Base-by-base conservation (phyloP, 2,329 filamentous ascomycete species). In the Stagonosporopsis rhizophila region DNA sequence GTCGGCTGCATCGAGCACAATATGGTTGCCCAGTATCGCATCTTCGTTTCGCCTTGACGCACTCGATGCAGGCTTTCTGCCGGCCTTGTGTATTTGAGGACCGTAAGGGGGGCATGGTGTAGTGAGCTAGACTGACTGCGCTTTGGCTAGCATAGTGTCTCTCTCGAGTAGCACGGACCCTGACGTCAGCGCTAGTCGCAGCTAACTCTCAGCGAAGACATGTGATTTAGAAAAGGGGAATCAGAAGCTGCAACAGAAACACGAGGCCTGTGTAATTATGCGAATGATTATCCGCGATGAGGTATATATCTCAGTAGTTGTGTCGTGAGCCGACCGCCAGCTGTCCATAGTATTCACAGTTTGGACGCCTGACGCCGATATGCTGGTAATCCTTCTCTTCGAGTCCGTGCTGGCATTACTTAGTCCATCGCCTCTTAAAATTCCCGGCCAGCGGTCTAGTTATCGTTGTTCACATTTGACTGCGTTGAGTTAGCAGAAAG, bases 51-150 rank as follows among this genome's bases (percentile, higher is more conserved):
- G 84, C 79, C 62, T 79, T 81, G 44, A 80, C 84, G 72, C 85
- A 87, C 23, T 81, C 79, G 3, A 78, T 74, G 64, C 85, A 87
- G 3, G 85, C 83, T 71, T 85, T 87, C 42, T 83, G 81, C 22
- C 72, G 52, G 6, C 70, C 66, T 41, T 73, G 67, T 11, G 59
- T 4, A 20, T 72, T 73, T 12, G 28, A 15, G 11, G 54, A 51
- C 15, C 65, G 63, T 15, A 44, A 78, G 40, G 77, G 81, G 30
- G 79, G 80, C 69, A 81, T 81, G 11, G 23, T 55, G 23, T n/a
- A 25, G 23, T 32, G 17, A 22, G 19, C 14, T 9, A 25, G 20
- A 6, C n/a, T n/a, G n/a, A n/a, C n/a, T n/a, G 38, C 23, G 15
- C 20, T n/a, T n/a, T 5, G 23, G 38, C 6, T 41, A 14, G 38